Evolutionary conservation across 2,329 filamentous ascomycete species (phyloP), one percentile per base, ranked within the genome.

Genomic region (Daldinia sp.): DNA sequence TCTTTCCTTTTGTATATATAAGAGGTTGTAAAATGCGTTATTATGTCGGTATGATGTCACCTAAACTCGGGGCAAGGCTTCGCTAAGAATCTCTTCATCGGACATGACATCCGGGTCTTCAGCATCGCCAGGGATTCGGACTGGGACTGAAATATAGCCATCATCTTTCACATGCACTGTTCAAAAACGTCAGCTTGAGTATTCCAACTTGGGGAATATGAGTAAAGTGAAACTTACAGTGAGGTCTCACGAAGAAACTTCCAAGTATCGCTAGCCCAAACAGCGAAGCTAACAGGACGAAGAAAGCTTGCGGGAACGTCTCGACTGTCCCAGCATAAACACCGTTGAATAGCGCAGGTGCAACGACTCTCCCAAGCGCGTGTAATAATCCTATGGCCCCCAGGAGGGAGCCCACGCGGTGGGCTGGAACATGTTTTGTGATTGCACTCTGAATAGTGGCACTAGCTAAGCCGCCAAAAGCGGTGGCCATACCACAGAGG

Each of bases 301-400:
- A 98, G 0, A 97, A 90, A 0, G 93, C 89, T 79, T 96, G 93
- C 0, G 93, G 89, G 72, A 92, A 95, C 1, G 82, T 89, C 20
- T 86, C 89, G 1, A 98, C 93, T 0, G 96, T 98, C 2, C 86
- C 83, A 13, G 91, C 92, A 78, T 97, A 99, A 9, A 98, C 88
- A 4, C 92, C 87, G 75, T 96, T 97, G 80, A 98, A 97, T 1
- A 95, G 77, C 0, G 93, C 86, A 0, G 96, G 96, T 0, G 92
- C 90, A 12, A 97, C 78, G 1, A 98, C 89, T 68, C 94, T 86
- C 2, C 92, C 88, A 39, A 97, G 81, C 0, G 93, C 92, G 80
- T 98, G 95, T 65, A 98, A 81, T 68, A 98, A 83, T 0, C 95
- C 96, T 15, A 91, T 91, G 1, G 94, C 94, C 23, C 96, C 96